A percentile compares a stretch with the other conserved stretches of the same genome.
phyloP scores from a whole-genome alignment of 371 early-diverging fungal species.

The Circinella umbellata region DNA sequence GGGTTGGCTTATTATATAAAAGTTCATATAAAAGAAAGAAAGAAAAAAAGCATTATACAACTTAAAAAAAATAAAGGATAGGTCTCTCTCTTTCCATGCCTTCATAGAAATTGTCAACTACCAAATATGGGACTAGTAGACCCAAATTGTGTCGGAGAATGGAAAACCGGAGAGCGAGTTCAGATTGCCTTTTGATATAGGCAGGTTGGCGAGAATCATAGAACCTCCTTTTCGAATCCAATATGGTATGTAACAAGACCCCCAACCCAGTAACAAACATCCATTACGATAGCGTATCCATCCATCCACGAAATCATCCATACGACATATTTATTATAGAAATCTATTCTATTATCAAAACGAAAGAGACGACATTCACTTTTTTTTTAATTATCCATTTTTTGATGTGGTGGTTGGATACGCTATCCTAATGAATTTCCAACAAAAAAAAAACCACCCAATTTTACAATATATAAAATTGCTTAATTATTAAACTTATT shows the following conservation, averaged over 20 bases:
- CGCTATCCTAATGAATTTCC: neutral
- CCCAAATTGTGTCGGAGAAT: too few species aligned
- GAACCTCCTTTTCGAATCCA: conserved; percentile 11
- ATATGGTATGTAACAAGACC: neutral
- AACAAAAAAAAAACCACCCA: neutral
- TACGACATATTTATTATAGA: neutral
- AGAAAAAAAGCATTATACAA: too few species aligned
- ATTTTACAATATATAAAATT: neutral
- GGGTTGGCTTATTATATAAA: too few species aligned
- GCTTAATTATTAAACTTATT: too few species aligned
- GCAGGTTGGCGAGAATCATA: neutral
- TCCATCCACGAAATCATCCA: neutral
- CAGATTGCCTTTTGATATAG: too few species aligned
- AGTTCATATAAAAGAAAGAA: too few species aligned
- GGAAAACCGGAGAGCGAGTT: neutral
- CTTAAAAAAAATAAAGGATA: too few species aligned
- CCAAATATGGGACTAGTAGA: too few species aligned
- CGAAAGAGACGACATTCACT: neutral
- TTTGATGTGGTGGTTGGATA: neutral
- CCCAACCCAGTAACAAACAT: neutral
- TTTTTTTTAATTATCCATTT: neutral
- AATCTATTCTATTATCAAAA: neutral
- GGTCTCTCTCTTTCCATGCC: too few species aligned
- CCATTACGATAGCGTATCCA: conserved; percentile 7
- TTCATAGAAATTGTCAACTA: too few species aligned